Percentiles rank a stretch among this genome's conserved stretches.
Conservation (phyloP, 2,329 filamentous ascomycete genomes). For the Cytospora piceae region DNA sequence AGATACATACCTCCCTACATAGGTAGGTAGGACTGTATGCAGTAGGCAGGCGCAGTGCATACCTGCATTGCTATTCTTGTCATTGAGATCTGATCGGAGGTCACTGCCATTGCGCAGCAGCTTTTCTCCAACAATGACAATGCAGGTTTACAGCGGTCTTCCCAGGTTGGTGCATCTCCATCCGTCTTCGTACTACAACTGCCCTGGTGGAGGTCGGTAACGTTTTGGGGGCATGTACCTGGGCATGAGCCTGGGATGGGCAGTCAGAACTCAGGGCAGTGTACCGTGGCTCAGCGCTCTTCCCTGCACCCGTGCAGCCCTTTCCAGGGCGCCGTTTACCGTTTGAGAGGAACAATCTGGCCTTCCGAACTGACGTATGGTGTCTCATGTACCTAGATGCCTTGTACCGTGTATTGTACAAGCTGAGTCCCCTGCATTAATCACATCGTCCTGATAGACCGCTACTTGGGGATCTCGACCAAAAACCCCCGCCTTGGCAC, state of each 20-base stretch:
- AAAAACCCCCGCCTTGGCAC: neutral
- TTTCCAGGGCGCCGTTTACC: neutral
- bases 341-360: neutral
- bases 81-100: neutral
- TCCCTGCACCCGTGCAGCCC: neutral
- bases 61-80: slow-evolving; percentile 1
- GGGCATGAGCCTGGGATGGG: neutral
- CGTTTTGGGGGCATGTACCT: neutral
- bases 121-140: neutral
- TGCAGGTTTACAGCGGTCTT: neutral
- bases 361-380: neutral
- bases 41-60: neutral
- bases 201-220: too few relatives aligned
- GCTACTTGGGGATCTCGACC: neutral
- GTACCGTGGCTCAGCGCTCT: neutral
- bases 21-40: neutral
- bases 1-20: too few relatives aligned
- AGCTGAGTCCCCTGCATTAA: neutral
- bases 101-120: neutral
- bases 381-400: neutral
- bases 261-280: neutral
- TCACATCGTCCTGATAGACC: neutral
- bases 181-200: neutral
- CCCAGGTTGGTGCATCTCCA: neutral
- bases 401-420: neutral